Conservation (phyloP, 768 basidiomycete species). For the Suillus placidus region DNA sequence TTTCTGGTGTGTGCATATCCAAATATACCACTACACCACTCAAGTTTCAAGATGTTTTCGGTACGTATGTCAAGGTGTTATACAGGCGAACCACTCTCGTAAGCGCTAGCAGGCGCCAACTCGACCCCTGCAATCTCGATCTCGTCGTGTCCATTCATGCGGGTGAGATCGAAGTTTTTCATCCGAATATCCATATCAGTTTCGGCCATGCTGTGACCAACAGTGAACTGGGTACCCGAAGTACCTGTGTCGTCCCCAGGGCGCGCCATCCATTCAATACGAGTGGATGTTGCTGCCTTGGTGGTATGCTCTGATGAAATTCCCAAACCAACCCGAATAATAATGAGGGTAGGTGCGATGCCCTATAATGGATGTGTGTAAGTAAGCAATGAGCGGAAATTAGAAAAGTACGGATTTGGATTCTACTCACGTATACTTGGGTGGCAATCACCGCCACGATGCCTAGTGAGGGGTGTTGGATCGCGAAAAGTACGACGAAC, state of each 20-base stretch:
- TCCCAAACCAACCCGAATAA: constrained; percentile 38
- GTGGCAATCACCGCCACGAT: constrained; percentile 40
- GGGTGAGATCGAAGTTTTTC: constrained; percentile 6
- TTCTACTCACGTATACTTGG: constrained; percentile 42
- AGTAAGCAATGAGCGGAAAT: background rate
- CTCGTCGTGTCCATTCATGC: background rate
- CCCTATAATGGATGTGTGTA: constrained; percentile 23
- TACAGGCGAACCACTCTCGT: constrained; percentile 5
- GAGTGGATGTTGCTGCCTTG: constrained; percentile 22
- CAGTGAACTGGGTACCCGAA: constrained; percentile 24
- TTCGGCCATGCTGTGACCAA: constrained; percentile 17
- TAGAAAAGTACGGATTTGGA: background rate
- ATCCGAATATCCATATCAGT: constrained; percentile 23
- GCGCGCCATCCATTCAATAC: constrained; percentile 26
- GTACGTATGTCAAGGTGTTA: background rate
- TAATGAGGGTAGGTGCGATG: constrained; percentile 39
- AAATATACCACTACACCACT: background rate
- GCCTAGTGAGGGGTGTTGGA: constrained; percentile 36
- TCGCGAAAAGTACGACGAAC: constrained; percentile 43
- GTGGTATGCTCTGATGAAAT: constrained; percentile 29
- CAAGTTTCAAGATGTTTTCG: background rate
- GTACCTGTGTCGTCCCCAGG: constrained; percentile 16
- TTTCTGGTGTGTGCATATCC: background rate
- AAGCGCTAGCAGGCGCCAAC: background rate
- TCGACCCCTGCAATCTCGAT: constrained; percentile 10